Evolutionary conservation across 257 asterid genomes (phyloP), one percentile per base, ranked within the genome.

Genomic region (Fraxinus quadrangulata): DNA sequence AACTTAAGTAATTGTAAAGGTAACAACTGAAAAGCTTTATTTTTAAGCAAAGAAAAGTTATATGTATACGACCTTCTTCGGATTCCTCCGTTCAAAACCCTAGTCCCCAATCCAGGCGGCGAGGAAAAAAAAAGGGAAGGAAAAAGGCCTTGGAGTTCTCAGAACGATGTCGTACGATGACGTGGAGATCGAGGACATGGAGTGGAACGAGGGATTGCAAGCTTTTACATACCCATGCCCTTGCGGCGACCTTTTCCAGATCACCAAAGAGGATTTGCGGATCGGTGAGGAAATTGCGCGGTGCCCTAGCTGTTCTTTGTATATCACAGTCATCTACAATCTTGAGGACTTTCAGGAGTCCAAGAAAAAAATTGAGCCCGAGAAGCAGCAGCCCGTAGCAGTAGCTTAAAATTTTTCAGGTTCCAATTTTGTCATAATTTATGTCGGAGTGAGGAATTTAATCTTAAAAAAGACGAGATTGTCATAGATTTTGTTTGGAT

Each of bases 121-220:
- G 30, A 11, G 49, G 37, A 3, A 56, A 34, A 54, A 63, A 69
- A n/a, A 59, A 51, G 5, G 23, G 17, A 36, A 21, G 21, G 2
- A 45, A 33, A 75, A 73, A 42, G 51, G 67, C 85, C 85, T 82
- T 78, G 72, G 73, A 36, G 79, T 19, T 67, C 9, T n/a, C 36
- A 34, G 34, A 72, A 74, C 83, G 89, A 94, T 94, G 97, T 92
- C 97, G 86, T 94, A 94, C 84, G 98, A 94, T 72, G 99, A 94
- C 39, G 98, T 94, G 1, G 99, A 94, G 89, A 94, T 94, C 75
- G 99, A 94, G 79, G 97, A 94, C 80, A 94, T 94, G 99, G 99
- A 94, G 86, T 94, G 99, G 99, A 87, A 91, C 83, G 85, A 94
- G 31, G 93, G 88, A 86, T 84, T 94, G 26, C 78, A 90, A 75